Conservation (phyloP, 2,329 filamentous ascomycete genomes). For the Botryotinia convoluta region DNA sequence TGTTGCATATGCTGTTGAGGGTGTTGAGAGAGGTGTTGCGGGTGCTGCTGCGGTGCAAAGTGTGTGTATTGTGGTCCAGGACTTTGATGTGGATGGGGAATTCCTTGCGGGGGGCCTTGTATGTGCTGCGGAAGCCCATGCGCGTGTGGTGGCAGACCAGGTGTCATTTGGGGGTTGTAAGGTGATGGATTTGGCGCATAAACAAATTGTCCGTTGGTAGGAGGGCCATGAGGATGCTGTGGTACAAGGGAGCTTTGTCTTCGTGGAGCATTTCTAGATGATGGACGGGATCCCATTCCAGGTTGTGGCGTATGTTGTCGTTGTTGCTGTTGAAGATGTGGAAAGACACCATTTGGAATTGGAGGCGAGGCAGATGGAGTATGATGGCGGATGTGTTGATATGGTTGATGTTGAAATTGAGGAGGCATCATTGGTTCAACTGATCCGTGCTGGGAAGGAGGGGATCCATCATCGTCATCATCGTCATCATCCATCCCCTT, state of each 20-base stretch:
- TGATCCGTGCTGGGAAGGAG: constrained; percentile 48
- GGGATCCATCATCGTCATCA: constrained; percentile 66
- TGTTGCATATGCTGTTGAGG: constrained; percentile 44
- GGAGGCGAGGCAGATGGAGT: constrained; percentile 87
- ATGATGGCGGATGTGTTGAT: constrained; percentile 76
- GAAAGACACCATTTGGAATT: constrained; percentile 55
- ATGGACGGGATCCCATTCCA: constrained; percentile 69
- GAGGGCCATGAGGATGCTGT: constrained; percentile 55
- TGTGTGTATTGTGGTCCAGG: constrained; percentile 44
- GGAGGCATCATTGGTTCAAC: constrained; percentile 61
- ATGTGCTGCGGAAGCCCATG: constrained; percentile 38
- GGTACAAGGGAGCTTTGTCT: constrained; percentile 71
- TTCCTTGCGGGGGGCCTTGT: constrained; percentile 22
- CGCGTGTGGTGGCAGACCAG: constrained; percentile 42
- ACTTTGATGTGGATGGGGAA: constrained; percentile 38
- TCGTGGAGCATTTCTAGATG: constrained; percentile 76
- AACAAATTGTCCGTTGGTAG: constrained; percentile 65
- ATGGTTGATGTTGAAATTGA: constrained; percentile 68
- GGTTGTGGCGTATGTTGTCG: constrained; percentile 82
- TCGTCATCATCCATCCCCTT: constrained; percentile 73
- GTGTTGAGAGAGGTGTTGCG: constrained; percentile 34
- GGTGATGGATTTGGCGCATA: constrained; percentile 86
- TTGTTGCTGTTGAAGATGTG: constrained; percentile 44
- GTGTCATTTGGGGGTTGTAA: constrained; percentile 64
- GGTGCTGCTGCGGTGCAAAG: constrained; percentile 38